Percentiles rank a stretch among this genome's conserved stretches.
Evolutionary conservation across 2,329 filamentous ascomycete genomes (phyloP).

Genomic region (Cadophora sp.): DNA sequence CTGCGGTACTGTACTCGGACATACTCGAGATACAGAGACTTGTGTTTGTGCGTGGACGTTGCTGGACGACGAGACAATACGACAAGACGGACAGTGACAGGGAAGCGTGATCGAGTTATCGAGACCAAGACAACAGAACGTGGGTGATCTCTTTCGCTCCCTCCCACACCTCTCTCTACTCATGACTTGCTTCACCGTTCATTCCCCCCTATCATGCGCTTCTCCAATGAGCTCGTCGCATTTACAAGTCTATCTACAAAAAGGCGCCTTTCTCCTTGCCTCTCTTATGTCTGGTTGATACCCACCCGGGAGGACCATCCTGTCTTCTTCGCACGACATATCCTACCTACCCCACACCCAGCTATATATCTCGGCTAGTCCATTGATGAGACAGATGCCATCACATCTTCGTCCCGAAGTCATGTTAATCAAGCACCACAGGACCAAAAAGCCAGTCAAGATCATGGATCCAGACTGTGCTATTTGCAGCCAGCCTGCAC

Average conservation of each 20-base stretch:
- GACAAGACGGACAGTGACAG: slow-evolving; percentile 5
- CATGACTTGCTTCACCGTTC: slow-evolving; percentile 32
- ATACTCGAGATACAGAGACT: slow-evolving; percentile 4
- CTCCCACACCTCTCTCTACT: slow-evolving; percentile 22
- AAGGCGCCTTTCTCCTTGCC: slow-evolving; percentile 7
- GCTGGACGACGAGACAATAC: slow-evolving; percentile 11
- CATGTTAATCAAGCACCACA: slow-evolving; percentile 43
- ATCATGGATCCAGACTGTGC: slow-evolving; percentile 75
- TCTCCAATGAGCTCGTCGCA: slow-evolving; percentile 23
- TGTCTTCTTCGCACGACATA: slow-evolving; percentile 5
- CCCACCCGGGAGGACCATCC: slow-evolving; percentile 12
- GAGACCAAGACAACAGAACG: slow-evolving; percentile 26
- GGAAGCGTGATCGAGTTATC: slow-evolving; percentile 37
- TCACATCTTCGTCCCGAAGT: slow-evolving; percentile 36
- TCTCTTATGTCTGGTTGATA: slow-evolving; percentile 4
- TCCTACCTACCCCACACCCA: slow-evolving; percentile 14
- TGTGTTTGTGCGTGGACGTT: slow-evolving; percentile 9
- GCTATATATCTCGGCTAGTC: slow-evolving; percentile 17
- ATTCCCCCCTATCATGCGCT: slow-evolving; percentile 34
- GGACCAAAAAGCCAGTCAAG: slow-evolving; percentile 51
- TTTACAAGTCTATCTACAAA: slow-evolving; percentile 4
- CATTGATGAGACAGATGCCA: slow-evolving; percentile 29
- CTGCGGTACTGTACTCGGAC: slow-evolving; percentile 4
- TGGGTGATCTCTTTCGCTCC: slow-evolving; percentile 33
- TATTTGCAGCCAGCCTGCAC: slow-evolving; percentile 67